Percentiles rank a stretch among this genome's conserved stretches.
Conservation (phyloP, 1,284 basidiomycete species). For the Austroboletus niveus region DNA sequence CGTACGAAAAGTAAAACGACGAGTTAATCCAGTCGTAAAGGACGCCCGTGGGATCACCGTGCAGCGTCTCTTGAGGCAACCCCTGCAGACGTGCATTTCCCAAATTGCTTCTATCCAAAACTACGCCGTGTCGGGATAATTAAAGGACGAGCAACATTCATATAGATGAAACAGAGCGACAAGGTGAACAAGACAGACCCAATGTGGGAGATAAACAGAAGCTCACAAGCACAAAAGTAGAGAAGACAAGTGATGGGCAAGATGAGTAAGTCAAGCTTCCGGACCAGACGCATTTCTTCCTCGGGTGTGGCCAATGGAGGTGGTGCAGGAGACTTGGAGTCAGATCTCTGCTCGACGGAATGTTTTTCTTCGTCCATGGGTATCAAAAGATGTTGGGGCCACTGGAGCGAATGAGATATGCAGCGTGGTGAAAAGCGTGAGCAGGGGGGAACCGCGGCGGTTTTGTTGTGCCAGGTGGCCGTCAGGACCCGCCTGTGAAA, state of each 20-base stretch:
- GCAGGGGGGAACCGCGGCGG: no score
- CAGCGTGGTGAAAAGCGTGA: background rate
- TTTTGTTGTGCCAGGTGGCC: no score
- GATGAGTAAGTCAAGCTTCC: constrained; percentile 67
- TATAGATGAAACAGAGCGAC: no score
- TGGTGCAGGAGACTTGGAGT: background rate
- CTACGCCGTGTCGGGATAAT: constrained; percentile 33
- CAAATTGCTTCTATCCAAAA: constrained; percentile 69
- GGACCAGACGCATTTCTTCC: constrained; percentile 60
- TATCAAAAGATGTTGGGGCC: background rate
- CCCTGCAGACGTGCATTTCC: constrained; percentile 78
- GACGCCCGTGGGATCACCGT: constrained; percentile 62
- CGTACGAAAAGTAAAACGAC: constrained; percentile 74
- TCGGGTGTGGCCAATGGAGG: constrained; percentile 25
- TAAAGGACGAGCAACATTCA: no score
- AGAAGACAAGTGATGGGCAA: constrained; percentile 70
- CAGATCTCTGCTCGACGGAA: background rate
- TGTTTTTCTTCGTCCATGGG: constrained; percentile 17
- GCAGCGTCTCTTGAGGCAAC: constrained; percentile 58
- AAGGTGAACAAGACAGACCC: background rate
- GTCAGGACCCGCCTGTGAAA: no score
- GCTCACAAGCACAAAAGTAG: constrained; percentile 72
- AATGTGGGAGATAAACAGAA: background rate
- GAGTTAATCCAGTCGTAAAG: constrained; percentile 74
- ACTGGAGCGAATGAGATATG: background rate